Evolutionary conservation across 2,329 filamentous ascomycete species (phyloP), one percentile per base, ranked within the genome.

Genomic region (Fusarium newnesense): DNA sequence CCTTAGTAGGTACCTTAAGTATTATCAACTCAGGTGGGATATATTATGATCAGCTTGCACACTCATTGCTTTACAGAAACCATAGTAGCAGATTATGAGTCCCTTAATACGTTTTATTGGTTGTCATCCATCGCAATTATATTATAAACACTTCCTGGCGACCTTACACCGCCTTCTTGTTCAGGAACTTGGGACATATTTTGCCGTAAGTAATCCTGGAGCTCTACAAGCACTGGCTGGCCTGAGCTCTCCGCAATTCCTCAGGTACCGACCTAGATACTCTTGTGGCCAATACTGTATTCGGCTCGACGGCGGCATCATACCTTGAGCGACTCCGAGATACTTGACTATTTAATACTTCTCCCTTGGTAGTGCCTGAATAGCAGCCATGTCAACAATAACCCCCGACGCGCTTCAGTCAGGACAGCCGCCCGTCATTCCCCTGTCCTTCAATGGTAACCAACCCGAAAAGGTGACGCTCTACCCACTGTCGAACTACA

Each of bases 401-500:
- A 93, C 94, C n/a, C 84, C 88, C 43, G 89, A 89, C 44, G 90
- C 92, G 73, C 88, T 94, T 56, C 93, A 96, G 82, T 95, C 93
- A 83, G 92, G 91, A 62, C 89, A 92, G 73, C 91, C 92, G 83
- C 95, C 96, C 30, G 91, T 92, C 71, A 88, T 94, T 60, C 95
- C 95, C 32, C 91, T 94, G 72, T 85, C 91, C 75, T 99, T 99
- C 88, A 94, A 95, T 80, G 91, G 90, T 59, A 95, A 96, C 81
- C 96, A 99, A 83, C 94, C 96, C 39, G 86, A 91, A 77, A 96
- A 95, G 5, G 95, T 99, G 79, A 93, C 94, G 60, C 90, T 99
- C 32, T 98, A 95, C 80, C 96, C 96, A 39, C 89, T 99, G 54
- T 97, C 95, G 76, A 99, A 98, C 87, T 99, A 99, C 87, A 98